Evolutionary conservation across 345 rosid species (phyloP).

Genomic region (Rhizophora mangle): DNA sequence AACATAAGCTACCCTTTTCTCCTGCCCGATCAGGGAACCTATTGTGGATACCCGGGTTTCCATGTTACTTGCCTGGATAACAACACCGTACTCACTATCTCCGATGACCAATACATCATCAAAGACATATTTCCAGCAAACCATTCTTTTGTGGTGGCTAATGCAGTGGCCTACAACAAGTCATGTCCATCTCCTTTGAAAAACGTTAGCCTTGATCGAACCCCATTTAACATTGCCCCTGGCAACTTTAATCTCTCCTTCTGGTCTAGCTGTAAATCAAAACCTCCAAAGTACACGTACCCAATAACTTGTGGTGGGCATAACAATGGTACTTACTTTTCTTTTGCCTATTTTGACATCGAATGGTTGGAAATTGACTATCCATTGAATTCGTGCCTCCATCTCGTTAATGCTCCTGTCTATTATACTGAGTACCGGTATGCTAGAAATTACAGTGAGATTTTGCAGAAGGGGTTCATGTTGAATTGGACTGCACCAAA

Average conservation of each 20-base stretch:
- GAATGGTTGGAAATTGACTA: not conserved
- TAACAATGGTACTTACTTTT: conserved; percentile 19
- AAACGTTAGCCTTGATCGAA: conserved; percentile 41
- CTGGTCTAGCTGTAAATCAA: conserved; percentile 41
- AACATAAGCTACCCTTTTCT: conserved; percentile 50
- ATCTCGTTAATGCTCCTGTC: conserved; percentile 30
- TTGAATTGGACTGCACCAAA: conserved; percentile 49
- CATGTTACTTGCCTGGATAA: conserved; percentile 37
- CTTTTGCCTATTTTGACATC: conserved; percentile 39
- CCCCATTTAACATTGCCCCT: conserved; percentile 40
- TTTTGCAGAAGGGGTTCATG: conserved; percentile 52
- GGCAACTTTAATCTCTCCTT: conserved; percentile 30
- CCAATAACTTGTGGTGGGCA: conserved; percentile 28
- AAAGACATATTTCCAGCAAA: conserved; percentile 34
- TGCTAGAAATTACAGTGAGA: conserved; percentile 24
- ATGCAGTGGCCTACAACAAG: conserved; percentile 31
- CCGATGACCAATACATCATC: conserved; percentile 41
- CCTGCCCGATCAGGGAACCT: conserved; percentile 38
- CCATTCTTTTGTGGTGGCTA: conserved; percentile 33
- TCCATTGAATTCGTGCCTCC: conserved; percentile 30
- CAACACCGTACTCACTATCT: conserved; percentile 41
- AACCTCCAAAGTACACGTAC: conserved; percentile 3
- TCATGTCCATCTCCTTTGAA: conserved; percentile 39
- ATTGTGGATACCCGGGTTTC: conserved; percentile 52
- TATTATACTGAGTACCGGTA: not conserved